Evolutionary conservation across 257 asterid genomes (phyloP).

Genomic region (Nicotiana paniculata): DNA sequence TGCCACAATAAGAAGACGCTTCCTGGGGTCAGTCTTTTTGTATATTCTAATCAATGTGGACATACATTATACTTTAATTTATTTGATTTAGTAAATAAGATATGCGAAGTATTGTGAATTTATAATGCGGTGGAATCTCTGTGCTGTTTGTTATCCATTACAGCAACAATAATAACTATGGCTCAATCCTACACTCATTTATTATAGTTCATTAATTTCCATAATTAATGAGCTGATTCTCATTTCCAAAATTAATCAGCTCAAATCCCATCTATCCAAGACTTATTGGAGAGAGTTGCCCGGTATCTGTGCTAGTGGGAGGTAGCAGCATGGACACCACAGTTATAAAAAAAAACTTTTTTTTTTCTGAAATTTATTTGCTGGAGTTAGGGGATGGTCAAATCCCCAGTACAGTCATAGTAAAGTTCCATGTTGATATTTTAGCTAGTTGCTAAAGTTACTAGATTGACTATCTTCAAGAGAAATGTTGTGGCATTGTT

Average conservation of each 20-base stretch:
- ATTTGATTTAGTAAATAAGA: background rate
- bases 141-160: background rate
- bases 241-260: no score
- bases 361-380: background rate
- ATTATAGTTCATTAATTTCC: no score
- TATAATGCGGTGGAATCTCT: background rate
- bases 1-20: conserved; percentile 82
- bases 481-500: background rate
- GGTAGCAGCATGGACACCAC: no score
- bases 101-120: background rate
- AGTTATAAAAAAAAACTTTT: no score
- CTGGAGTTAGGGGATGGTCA: background rate
- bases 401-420: background rate
- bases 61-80: background rate
- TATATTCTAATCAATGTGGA: background rate
- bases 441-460: background rate
- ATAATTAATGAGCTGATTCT: background rate
- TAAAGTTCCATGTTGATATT: background rate
- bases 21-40: conserved; percentile 58
- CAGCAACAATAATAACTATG: background rate
- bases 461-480: background rate
- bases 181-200: background rate
- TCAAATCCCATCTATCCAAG: no score
- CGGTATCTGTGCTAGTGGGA: no score
- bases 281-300: no score